phyloP scores from a whole-genome alignment of 805 yeast species.

The Candida namnaoensis region DNA sequence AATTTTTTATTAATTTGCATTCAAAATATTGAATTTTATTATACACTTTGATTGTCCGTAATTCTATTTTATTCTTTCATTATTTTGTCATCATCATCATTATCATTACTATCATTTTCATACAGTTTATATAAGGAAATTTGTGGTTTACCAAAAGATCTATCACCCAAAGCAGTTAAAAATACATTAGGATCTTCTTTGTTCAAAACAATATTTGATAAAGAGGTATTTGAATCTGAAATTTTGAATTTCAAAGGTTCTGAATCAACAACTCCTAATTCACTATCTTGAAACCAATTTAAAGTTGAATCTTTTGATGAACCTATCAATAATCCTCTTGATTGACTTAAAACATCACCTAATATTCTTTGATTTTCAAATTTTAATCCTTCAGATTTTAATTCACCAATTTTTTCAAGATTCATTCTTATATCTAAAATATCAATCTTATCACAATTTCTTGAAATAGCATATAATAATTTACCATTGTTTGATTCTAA shows the following conservation, averaged over 20 bases:
- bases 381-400: conserved; percentile 2
- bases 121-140: conserved; percentile 1
- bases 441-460: conserved; percentile 21
- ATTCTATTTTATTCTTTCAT: no score
- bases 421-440: conserved; percentile 27
- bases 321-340: conserved; percentile 21
- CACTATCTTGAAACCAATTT: conserved; percentile 15
- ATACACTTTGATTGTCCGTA: background rate
- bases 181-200: conserved; percentile 9
- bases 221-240: conserved; percentile 1
- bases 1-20: no score
- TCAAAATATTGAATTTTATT: background rate
- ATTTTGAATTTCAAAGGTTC: background rate
- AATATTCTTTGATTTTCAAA: conserved; percentile 14
- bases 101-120: background rate
- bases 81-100: no score
- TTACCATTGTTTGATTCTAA: conserved; percentile 26
- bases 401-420: conserved; percentile 5
- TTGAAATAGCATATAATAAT: conserved; percentile 22
- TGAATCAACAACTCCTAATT: conserved; percentile 6
- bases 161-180: conserved; percentile 11
- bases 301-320: conserved; percentile 10
- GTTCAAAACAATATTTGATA: conserved; percentile 9
- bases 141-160: conserved; percentile 5
- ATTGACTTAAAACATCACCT: conserved; percentile 12